Base-by-base conservation (phyloP, 2,329 filamentous ascomycete genomes). In the Westerdykella aurantiaca region DNA sequence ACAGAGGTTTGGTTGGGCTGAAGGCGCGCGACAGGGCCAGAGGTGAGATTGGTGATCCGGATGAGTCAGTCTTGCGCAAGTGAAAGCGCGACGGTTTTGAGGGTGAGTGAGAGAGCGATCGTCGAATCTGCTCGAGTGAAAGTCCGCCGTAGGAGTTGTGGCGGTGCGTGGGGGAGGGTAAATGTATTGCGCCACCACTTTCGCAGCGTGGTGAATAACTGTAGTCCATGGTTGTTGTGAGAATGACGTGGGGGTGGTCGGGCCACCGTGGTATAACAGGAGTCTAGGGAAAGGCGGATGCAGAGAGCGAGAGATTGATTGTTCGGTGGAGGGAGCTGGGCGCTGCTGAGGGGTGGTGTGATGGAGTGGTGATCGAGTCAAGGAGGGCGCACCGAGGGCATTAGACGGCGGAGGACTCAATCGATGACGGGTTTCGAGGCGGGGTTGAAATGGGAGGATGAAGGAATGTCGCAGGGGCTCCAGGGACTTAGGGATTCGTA, bases 31-130 rank as follows among this genome's bases (percentile, higher is more conserved):
- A 64, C 33, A 72, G 63, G 10, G 61, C 66, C 22, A 72, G 66
- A 11, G 71, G 70, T 16, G 71, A 72, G 39, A 69, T 62, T 39
- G 64, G 70, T 7, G 72, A 70, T 42, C 60, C 56, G 21, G 63
- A 60, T 34, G 62, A 57, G 56, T 65, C 63, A 13, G 73, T 69
- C 11, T 49, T 53, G 54, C 80, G 72, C 42, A 94, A 72, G 44
- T 80, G 77, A 65, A 93, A 91, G 57, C 79, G 76, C 45, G 77
- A 77, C 35, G 73, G 74, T 67, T 93, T 95, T 25, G 91, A 95
- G 10, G 91, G 91, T n/a, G 91, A 96, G 57, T 89, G 81, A 45
- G 90, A 96, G 51, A 96, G 76, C 21, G 91, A 95, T 56, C 88
- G 86, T 52, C 90, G 80, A 46, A 96, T 75, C 58, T 88, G 86